Base-by-base conservation (phyloP, 805 yeast species). In the Naumovozyma baii region DNA sequence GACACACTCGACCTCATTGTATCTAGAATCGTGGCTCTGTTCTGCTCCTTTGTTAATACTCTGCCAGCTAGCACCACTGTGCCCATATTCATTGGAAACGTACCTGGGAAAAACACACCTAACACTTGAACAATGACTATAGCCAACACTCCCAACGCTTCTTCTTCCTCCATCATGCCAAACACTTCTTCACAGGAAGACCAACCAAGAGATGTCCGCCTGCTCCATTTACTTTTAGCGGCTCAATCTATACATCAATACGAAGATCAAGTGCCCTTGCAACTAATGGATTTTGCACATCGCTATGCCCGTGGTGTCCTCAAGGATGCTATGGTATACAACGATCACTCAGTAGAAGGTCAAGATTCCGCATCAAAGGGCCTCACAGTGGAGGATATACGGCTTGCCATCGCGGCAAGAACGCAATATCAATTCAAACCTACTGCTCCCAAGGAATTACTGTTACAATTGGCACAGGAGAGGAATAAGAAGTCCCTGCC, bases 381-480 rank as follows among this genome's bases (percentile, higher is more conserved):
- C 19, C 69, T 92, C 12, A 76, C 86, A 12, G 83, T 90, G 3
- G 98, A 92, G 45, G 98, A 94, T 55, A 72, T 92, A 38, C 73
- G 96, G 48, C 69, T 92, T 47, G 96, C 96, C 1, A 87, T 92
- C 22, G 90, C 92, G 0, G 92, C 97, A 0, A 70, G 95, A 43
- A 85, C 95, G n/a, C 87, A 84, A 55, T 86, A 86, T 58, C 97
- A 94, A 59, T 92, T 92, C 70, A 87, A 87, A 60, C 96, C 97
- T 2, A 69, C 76, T 2, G 83, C 83, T 2, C 97, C 97, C 3
- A 92, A 90, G 60, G 96, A 92, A 59, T 67, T 90, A 48, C 63
- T 92, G 47, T 66, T 92, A 61, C 95, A 90, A 62, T 67, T 92
- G 51, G 98, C 98, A 0, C 81, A 80, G 15, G 98, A 94, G 56